Evolutionary conservation across 805 yeast species (phyloP), one percentile per base, ranked within the genome.

Genomic region (Zygosaccharomyces gambellarensis): DNA sequence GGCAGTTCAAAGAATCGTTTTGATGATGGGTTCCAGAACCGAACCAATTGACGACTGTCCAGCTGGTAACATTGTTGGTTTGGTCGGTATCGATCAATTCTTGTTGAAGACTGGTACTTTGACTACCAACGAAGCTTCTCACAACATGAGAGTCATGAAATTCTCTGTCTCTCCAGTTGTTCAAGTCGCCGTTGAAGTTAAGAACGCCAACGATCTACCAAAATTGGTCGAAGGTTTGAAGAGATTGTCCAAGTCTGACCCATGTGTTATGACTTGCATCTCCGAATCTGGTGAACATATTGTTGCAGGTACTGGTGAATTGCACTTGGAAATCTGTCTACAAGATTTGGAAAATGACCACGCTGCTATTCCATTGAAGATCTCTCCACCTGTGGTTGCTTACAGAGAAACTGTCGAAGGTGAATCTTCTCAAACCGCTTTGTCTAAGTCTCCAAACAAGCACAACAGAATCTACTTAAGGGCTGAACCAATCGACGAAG

Each of bases 131-230:
- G 98, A 94, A 75, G 76, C 88, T 68, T 87, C 99, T 65, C 97
- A 94, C 94, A 92, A 92, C 94, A 80, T 92, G 90, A 90, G 89
- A 88, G 98, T 92, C 71, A 92, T 92, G 99, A 92, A 90, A 79
- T 92, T 92, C 95, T 89, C 97, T 73, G 99, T 92, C 73, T 92
- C 98, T 59, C 99, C 99, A 71, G 99, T 92, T 81, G 99, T 92
- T 67, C 87, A 90, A 82, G 99, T 92, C 70, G 97, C 99, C 71
- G 99, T 92, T 72, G 98, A 92, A 78, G 99, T 94, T 72, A 92
- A 92, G 88, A 94, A 94, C 85, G 98, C 97, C 71, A 84, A 89
- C 79, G 99, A 92, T 77, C 83, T 92, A 79, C 98, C 98, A 81
- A 92, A 92, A 83, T 88, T 92, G 74, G 99, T 92, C 67, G 98